Base-by-base conservation (phyloP, 2,329 filamentous ascomycete genomes). In the Didymella sp. region DNA sequence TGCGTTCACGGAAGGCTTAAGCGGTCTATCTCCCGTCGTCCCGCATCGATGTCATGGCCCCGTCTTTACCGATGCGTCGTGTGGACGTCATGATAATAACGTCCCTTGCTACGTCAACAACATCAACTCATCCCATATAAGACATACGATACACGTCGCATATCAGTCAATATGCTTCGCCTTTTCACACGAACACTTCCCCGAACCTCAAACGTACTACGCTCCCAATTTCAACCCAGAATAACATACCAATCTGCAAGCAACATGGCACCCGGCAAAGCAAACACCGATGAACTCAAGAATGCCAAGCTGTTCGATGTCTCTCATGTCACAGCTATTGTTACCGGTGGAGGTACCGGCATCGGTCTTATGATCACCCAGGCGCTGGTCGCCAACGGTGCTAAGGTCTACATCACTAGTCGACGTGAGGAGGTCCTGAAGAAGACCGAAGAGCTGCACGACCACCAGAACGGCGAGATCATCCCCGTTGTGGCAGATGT, bases 341-440 rank as follows among this genome's bases (percentile, higher is more conserved):
- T 80, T 9, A 80, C 79, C 9, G 79, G 79, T n/a, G 78, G 79
- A 24, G 77, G 73, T 21, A 80, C 77, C 1, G 78, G 78, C n/a
- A 76, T 81, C 51, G 77, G 87, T 21, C 80, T 84, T 50, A 89
- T 89, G 86, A 88, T 89, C 61, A 84, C 85, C 24, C 79, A 85
- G 51, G 86, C 85, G 52, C 87, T 87, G 74, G 81, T 88, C 27
- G 73, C 80, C 57, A 87, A 87, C 73, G 85, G 86, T 42, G 82
- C 81, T 8, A 89, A 86, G 66, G 73, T 75, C 2, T 76, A 76
- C 50, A 76, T 76, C 45, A 75, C 70, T 21, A 71, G 67, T 17
- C 63, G 73, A 49, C 68, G 64, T 61, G 71, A 68, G 41, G 71
- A 70, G 45, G 63, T 66, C 13, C 64, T 79, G 48, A 68, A 78